These are phyloP conservation scores for Cryptococcus neoformans DNA, from an alignment of 1,284 basidiomycete genomes.

Conservation along the genomic window DNA sequence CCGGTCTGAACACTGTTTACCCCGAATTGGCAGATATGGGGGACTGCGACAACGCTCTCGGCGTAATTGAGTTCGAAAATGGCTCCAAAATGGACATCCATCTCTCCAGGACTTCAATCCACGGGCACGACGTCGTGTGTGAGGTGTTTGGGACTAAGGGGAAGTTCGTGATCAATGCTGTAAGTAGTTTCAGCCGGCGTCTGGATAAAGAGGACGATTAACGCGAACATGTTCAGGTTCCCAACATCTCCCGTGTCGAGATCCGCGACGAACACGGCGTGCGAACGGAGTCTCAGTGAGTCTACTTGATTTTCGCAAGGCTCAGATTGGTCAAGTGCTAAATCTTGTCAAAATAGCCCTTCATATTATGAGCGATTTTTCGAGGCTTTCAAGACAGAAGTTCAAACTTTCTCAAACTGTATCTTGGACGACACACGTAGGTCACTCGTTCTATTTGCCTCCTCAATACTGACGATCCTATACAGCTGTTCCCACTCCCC, in stretches of 20 bases:
- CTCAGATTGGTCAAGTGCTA: conserved; percentile 4
- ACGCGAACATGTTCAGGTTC: conserved; percentile 15
- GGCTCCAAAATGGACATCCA: conserved; percentile 17
- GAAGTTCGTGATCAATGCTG: conserved; percentile 27
- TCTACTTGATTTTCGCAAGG: too few species aligned
- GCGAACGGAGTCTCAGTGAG: too few species aligned
- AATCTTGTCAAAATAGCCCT: conserved; percentile 2
- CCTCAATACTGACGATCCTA: background rate
- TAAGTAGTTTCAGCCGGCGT: conserved; percentile 3
- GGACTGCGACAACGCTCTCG: conserved; percentile 32
- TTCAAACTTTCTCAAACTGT: conserved; percentile 9
- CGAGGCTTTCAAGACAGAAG: conserved; percentile 33
- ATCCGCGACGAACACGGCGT: conserved; percentile 15
- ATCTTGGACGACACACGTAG: conserved; percentile 9
- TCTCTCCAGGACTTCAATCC: conserved; percentile 23
- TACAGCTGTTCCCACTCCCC: conserved; percentile 15
- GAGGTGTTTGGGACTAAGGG: conserved; percentile 30
- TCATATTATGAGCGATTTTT: conserved; percentile 17
- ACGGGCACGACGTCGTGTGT: conserved; percentile 27
- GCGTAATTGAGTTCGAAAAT: conserved; percentile 21
- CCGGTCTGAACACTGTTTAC: conserved; percentile 23
- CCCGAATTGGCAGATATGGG: conserved; percentile 22
- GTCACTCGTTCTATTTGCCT: conserved; percentile 7
- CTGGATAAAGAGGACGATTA: background rate
- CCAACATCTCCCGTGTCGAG: conserved; percentile 20